These are phyloP conservation scores for Backusella sp. DNA, from an alignment of 192 early-diverging fungal genomes.

Conservation along the genomic window DNA sequence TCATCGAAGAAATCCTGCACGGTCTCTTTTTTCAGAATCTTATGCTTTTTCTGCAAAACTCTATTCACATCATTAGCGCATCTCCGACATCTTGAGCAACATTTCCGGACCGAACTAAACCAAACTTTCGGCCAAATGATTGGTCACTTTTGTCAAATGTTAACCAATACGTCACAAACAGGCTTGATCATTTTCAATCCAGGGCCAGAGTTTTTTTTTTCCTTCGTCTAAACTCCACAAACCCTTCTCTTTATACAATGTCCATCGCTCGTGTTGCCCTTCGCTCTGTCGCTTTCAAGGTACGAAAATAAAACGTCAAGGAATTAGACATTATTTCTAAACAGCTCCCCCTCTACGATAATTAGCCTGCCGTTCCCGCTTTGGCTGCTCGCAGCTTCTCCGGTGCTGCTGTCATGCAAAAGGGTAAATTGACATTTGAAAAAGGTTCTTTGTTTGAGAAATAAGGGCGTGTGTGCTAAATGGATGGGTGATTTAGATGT, in stretches of 20 bases:
- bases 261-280: slow-evolving; percentile 21
- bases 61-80: too few species aligned
- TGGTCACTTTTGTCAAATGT: too few species aligned
- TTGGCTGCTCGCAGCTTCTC: slow-evolving; percentile 55
- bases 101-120: too few species aligned
- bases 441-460: background rate
- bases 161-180: background rate
- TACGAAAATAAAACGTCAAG: background rate
- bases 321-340: background rate
- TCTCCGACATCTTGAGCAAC: too few species aligned
- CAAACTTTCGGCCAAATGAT: too few species aligned
- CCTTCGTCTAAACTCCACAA: background rate
- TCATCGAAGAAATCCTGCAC: too few species aligned
- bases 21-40: too few species aligned
- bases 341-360: background rate
- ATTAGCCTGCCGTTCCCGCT: slow-evolving; percentile 34
- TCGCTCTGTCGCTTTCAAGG: slow-evolving; percentile 21
- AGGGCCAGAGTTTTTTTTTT: background rate
- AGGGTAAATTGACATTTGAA: slow-evolving; percentile 35
- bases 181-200: background rate
- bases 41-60: too few species aligned
- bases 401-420: slow-evolving; percentile 45
- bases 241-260: slow-evolving; percentile 4
- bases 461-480: background rate
- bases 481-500: slow-evolving; percentile 37